Percentiles rank a stretch among this genome's conserved stretches.
phyloP scores from a whole-genome alignment of 129 eudicot genomes.

The Chrysanthemum makinoi region DNA sequence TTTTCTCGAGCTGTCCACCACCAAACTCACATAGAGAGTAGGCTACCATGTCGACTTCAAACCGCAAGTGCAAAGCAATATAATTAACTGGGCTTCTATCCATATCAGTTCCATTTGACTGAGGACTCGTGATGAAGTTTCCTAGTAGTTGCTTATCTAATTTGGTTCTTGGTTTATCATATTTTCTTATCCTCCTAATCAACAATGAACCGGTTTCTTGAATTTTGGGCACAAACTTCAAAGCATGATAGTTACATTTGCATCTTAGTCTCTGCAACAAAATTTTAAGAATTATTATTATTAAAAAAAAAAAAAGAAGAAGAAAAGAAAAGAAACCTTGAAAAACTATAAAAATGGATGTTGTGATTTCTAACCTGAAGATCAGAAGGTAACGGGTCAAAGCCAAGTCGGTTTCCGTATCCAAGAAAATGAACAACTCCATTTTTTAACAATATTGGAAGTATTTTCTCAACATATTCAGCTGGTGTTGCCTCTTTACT shows the following conservation, averaged over 20 bases:
- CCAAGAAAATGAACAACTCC: constrained; percentile 91
- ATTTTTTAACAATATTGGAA: constrained; percentile 62
- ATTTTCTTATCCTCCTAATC: constrained; percentile 64
- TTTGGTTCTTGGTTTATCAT: constrained; percentile 45
- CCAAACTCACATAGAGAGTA: constrained; percentile 92
- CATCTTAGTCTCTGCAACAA: constrained; percentile 77
- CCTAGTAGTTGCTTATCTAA: constrained; percentile 75
- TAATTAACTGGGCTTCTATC: constrained; percentile 46
- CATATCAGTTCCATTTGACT: constrained; percentile 17
- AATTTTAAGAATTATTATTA: constrained; percentile 11
- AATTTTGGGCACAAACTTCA: constrained; percentile 79
- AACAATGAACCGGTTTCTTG: constrained; percentile 66
- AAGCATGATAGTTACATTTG: constrained; percentile 94
- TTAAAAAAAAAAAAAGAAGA: not conserved
- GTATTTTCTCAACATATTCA: constrained; percentile 57
- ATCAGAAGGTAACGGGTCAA: constrained; percentile 76
- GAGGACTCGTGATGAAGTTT: constrained; percentile 37
- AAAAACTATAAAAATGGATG: not conserved
- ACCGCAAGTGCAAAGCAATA: constrained; percentile 86
- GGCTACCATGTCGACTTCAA: constrained; percentile 96
- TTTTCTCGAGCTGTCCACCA: constrained; percentile 68
- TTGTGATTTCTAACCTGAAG: constrained; percentile 56
- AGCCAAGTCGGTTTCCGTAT: constrained; percentile 91
- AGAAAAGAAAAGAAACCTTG: too few species aligned
- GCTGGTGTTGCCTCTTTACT: constrained; percentile 72